Conservation (phyloP, 2,329 filamentous ascomycete genomes). For the Pestalotiopsis sp. region DNA sequence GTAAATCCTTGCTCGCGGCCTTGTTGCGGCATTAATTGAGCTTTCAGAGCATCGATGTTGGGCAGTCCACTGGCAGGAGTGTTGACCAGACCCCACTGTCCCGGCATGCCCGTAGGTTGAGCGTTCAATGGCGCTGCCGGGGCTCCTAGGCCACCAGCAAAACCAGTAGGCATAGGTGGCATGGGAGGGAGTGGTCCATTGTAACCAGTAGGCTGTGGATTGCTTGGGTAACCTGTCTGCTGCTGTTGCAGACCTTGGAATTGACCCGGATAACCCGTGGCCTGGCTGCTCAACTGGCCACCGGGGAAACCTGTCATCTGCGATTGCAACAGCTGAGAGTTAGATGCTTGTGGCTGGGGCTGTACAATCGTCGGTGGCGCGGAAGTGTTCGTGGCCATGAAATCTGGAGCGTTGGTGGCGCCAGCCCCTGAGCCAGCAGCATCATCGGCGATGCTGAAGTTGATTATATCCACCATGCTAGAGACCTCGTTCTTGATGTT, state of each 20-base stretch:
- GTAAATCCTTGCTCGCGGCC: constrained; percentile 86
- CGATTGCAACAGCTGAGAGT: constrained; percentile 60
- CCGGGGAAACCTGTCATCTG: constrained; percentile 69
- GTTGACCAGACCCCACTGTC: constrained; percentile 98
- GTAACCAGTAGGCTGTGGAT: constrained; percentile 77
- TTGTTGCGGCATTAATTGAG: constrained; percentile 95
- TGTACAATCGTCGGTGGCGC: constrained; percentile 62
- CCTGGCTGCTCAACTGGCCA: constrained; percentile 49
- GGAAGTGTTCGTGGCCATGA: constrained; percentile 55
- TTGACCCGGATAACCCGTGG: constrained; percentile 58
- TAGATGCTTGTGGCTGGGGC: constrained; percentile 74
- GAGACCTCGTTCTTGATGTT: constrained; percentile 94
- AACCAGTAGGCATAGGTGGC: constrained; percentile 72
- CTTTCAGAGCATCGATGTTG: constrained; percentile 89
- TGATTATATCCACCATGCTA: constrained; percentile 99
- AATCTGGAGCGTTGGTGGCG: constrained; percentile 68
- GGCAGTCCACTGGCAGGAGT: constrained; percentile 85
- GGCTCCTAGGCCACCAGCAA: constrained; percentile 65
- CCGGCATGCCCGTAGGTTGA: constrained; percentile 90
- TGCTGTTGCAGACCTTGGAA: constrained; percentile 63
- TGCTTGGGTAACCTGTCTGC: constrained; percentile 68
- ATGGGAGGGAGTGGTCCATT: constrained; percentile 79
- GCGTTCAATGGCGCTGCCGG: constrained; percentile 68
- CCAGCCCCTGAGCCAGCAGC: constrained; percentile 48
- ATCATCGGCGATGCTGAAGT: constrained; percentile 85